These are phyloP conservation scores for Stylonectria norvegica DNA, from an alignment of 2,329 filamentous ascomycete species.

Conservation along the genomic window DNA sequence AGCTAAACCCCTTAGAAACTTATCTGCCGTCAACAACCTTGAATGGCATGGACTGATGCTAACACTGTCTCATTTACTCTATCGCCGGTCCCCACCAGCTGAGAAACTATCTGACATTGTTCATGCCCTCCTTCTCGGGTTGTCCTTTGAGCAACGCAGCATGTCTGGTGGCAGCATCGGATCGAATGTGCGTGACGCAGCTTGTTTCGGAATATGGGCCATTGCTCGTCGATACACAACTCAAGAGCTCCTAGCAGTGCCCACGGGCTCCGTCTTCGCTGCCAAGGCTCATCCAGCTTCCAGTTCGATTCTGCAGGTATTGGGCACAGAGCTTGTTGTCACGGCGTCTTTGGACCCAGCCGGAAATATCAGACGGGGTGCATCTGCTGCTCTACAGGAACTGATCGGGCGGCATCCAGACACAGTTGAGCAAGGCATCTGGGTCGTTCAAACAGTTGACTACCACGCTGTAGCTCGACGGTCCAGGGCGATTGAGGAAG, in stretches of 20 bases:
- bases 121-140: slow-evolving; percentile 70
- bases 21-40: slow-evolving; percentile 73
- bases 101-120: slow-evolving; percentile 69
- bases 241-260: slow-evolving; percentile 65
- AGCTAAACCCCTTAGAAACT: slow-evolving; percentile 48
- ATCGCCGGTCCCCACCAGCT: slow-evolving; percentile 74
- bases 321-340: slow-evolving; percentile 78
- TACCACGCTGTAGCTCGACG: slow-evolving; percentile 91
- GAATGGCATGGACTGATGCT: slow-evolving; percentile 92
- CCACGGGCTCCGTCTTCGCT: slow-evolving; percentile 43
- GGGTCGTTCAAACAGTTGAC: slow-evolving; percentile 83
- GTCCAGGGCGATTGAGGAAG: slow-evolving; percentile 74
- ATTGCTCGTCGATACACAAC: slow-evolving; percentile 84
- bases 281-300: slow-evolving; percentile 35
- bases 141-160: slow-evolving; percentile 85
- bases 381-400: slow-evolving; percentile 91
- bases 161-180: slow-evolving; percentile 82
- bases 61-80: slow-evolving; percentile 81
- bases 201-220: slow-evolving; percentile 95
- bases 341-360: slow-evolving; percentile 83
- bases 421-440: slow-evolving; percentile 75
- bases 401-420: slow-evolving; percentile 90
- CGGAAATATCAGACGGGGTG: slow-evolving; percentile 88
- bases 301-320: slow-evolving; percentile 63
- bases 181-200: slow-evolving; percentile 88